Conservation (phyloP, 495 filamentous ascomycete species). For the Chlorociboria aeruginascens region DNA sequence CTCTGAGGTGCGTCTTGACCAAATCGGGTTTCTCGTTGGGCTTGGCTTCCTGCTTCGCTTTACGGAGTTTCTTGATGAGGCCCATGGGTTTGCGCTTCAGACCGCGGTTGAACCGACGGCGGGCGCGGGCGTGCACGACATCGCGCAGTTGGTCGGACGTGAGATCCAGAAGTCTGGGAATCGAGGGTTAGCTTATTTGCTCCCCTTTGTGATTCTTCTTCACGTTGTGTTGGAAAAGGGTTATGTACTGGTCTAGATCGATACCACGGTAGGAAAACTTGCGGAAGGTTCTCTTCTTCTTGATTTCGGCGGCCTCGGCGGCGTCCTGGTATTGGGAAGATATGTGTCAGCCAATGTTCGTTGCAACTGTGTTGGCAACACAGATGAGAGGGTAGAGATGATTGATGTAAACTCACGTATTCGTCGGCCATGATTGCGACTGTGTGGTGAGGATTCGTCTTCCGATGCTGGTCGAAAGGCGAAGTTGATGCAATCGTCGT, state of each 20-base stretch:
- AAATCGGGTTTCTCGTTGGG: constrained; percentile 99
- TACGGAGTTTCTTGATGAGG: constrained; percentile 99
- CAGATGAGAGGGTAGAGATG: constrained; percentile 2
- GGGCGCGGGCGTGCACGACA: constrained; percentile 96
- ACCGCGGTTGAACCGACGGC: constrained; percentile 97
- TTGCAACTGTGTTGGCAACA: neutral
- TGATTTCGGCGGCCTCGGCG: constrained; percentile 95
- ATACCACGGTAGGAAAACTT: constrained; percentile 99
- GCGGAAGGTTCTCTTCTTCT: constrained; percentile 98
- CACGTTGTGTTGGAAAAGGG: constrained; percentile 16
- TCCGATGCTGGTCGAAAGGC: constrained; percentile 40
- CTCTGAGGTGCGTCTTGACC: constrained; percentile 96
- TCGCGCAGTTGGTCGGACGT: constrained; percentile 96
- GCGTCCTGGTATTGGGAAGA: constrained; percentile 56
- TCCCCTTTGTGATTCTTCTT: constrained; percentile 23
- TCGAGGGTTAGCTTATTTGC: constrained; percentile 24
- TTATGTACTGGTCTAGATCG: constrained; percentile 91
- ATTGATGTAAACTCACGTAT: constrained; percentile 56
- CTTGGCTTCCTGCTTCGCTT: constrained; percentile 98
- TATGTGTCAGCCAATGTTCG: constrained; percentile 27
- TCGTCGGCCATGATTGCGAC: constrained; percentile 88
- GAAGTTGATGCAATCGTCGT: constrained; percentile 23
- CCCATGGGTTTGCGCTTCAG: constrained; percentile 99
- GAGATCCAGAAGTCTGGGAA: constrained; percentile 85
- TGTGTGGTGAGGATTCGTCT: constrained; percentile 37